These are phyloP conservation scores for Geosmithia putterillii DNA, from an alignment of 2,329 filamentous ascomycete genomes.

Conservation along the genomic window DNA sequence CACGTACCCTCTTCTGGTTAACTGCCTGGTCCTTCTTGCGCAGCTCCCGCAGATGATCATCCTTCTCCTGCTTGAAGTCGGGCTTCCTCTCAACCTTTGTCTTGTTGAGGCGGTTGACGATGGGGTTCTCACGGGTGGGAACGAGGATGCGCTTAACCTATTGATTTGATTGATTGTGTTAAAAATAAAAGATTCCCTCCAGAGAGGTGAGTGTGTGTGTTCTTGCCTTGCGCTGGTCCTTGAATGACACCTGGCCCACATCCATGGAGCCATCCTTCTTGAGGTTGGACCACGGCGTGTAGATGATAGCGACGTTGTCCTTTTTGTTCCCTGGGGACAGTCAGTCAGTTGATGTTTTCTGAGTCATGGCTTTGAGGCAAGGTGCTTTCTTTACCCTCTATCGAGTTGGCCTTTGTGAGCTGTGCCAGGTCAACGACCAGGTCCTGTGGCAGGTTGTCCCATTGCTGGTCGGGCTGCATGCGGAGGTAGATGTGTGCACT, in stretches of 20 bases:
- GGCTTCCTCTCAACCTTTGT: conserved; percentile 83
- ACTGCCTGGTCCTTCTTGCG: conserved; percentile 58
- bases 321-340: conserved; percentile 74
- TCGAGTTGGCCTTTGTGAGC: conserved; percentile 96
- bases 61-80: conserved; percentile 71
- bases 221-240: conserved; percentile 70
- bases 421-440: conserved; percentile 86
- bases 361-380: no score
- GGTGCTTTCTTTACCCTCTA: conserved; percentile 54
- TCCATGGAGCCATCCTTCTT: conserved; percentile 96
- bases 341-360: no score
- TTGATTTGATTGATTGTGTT: no score
- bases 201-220: neutral
- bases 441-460: conserved; percentile 67
- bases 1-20: conserved; percentile 46
- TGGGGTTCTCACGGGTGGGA: conserved; percentile 67
- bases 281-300: conserved; percentile 95
- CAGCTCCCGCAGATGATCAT: conserved; percentile 60
- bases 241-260: conserved; percentile 87
- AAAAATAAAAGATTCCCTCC: no score
- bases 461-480: conserved; percentile 62
- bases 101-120: conserved; percentile 97
- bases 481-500: conserved; percentile 94
- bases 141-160: conserved; percentile 76
- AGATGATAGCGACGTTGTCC: conserved; percentile 92